Evolutionary conservation across 1,284 basidiomycete genomes (phyloP).

Genomic region (Moniliophthora roreri): DNA sequence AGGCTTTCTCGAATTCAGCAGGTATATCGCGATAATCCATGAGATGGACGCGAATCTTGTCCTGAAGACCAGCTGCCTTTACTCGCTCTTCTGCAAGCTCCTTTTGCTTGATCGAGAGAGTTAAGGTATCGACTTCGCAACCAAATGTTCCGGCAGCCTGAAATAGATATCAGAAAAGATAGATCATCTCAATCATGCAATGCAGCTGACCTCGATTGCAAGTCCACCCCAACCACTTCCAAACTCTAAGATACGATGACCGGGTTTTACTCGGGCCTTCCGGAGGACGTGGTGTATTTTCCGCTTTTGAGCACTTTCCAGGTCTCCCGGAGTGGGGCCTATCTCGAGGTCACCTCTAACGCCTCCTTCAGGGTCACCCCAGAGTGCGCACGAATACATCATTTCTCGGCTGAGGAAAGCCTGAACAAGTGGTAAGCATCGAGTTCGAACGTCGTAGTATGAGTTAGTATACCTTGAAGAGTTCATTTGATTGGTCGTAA

Average conservation of each 20-base stretch:
- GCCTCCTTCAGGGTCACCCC: constrained; percentile 71
- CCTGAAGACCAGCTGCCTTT: constrained; percentile 67
- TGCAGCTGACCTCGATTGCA: constrained; percentile 73
- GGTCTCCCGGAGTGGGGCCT: constrained; percentile 55
- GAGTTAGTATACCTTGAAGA: constrained; percentile 58
- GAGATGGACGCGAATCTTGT: constrained; percentile 78
- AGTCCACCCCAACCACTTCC: constrained; percentile 93
- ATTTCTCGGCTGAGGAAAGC: constrained; percentile 86
- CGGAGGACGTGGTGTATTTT: constrained; percentile 81
- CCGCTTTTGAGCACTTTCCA: constrained; percentile 80
- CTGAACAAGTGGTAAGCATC: constrained; percentile 29
- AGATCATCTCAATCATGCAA: constrained; percentile 20
- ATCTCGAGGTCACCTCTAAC: constrained; percentile 62
- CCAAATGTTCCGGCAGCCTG: constrained; percentile 69
- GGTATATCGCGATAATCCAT: constrained; percentile 87
- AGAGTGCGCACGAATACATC: constrained; percentile 91
- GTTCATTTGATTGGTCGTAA: constrained; percentile 86
- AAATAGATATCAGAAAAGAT: neutral
- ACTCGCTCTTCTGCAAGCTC: constrained; percentile 82
- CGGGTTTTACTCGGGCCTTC: constrained; percentile 74
- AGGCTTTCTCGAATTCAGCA: constrained; percentile 70
- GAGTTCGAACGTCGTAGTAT: constrained; percentile 7
- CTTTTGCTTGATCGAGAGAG: constrained; percentile 86
- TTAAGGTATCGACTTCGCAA: constrained; percentile 87
- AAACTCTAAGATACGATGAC: constrained; percentile 84